phyloP scores from a whole-genome alignment of 2,329 filamentous ascomycete genomes.

The Blumeriella jaapii region DNA sequence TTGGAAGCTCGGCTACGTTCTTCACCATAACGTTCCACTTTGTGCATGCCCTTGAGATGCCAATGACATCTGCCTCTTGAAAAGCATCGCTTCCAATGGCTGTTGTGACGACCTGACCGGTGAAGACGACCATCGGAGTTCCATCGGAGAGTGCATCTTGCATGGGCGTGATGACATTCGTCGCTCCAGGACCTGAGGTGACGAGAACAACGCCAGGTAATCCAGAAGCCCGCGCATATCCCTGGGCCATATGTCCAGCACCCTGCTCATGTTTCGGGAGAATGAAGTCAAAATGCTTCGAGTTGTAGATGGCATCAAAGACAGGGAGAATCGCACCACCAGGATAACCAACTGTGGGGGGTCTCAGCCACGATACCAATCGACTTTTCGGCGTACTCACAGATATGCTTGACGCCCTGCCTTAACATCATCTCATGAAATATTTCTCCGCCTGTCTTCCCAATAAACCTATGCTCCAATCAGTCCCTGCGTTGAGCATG shows the following conservation, averaged over 20 bases:
- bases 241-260: conserved; percentile 96
- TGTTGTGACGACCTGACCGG: conserved; percentile 79
- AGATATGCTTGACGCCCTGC: conserved; percentile 85
- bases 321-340: conserved; percentile 95
- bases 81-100: conserved; percentile 94
- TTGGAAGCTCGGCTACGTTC: conserved; percentile 82
- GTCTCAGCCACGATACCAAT: conserved; percentile 12
- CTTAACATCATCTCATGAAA: conserved; percentile 99
- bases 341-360: conserved; percentile 62
- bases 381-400: conserved; percentile 42
- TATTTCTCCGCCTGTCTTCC: conserved; percentile 89
- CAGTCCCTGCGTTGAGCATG: conserved; percentile 6
- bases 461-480: conserved; percentile 57
- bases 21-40: conserved; percentile 99
- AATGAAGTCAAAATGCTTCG: conserved; percentile 90
- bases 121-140: conserved; percentile 92
- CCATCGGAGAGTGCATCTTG: conserved; percentile 93
- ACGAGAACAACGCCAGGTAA: conserved; percentile 93
- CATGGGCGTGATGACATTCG: conserved; percentile 93
- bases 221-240: conserved; percentile 86
- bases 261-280: conserved; percentile 95
- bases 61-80: conserved; percentile 90
- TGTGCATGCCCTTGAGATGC: conserved; percentile 88
- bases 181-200: conserved; percentile 91
- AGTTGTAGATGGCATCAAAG: conserved; percentile 98